Percentiles rank a stretch among this genome's conserved stretches.
These are phyloP conservation scores for Akanthomyces muscarius DNA, from an alignment of 2,329 filamentous ascomycete species.

Conservation along the genomic window DNA sequence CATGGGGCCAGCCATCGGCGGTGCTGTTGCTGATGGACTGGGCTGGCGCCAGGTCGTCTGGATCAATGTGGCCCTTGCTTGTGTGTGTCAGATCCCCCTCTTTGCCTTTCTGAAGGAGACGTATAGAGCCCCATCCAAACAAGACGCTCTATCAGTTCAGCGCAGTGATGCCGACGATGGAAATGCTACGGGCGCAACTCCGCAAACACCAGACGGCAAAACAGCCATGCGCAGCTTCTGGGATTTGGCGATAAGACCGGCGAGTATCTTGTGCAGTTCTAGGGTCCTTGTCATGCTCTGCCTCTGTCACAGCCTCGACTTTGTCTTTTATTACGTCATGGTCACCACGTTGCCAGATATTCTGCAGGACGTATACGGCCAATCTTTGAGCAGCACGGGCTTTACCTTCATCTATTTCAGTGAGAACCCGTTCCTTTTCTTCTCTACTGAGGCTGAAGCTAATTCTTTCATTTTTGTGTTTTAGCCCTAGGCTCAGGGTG, in stretches of 20 bases:
- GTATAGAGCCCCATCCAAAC: conserved; percentile 42
- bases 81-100: conserved; percentile 47
- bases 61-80: conserved; percentile 45
- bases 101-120: conserved; percentile 54
- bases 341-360: conserved; percentile 49
- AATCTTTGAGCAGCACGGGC: conserved; percentile 48
- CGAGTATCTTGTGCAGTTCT: conserved; percentile 43
- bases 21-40: conserved; percentile 48
- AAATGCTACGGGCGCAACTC: neutral
- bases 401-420: conserved; percentile 36
- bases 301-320: conserved; percentile 42
- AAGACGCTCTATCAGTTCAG: conserved; percentile 36
- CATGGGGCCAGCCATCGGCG: conserved; percentile 52
- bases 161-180: neutral
- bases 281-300: conserved; percentile 47
- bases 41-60: conserved; percentile 54
- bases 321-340: conserved; percentile 49
- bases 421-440: neutral
- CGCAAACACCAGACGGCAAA: neutral
- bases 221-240: conserved; percentile 18
- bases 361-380: conserved; percentile 41
- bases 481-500: conserved; percentile 45
- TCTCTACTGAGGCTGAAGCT: neutral
- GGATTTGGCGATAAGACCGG: conserved; percentile 38
- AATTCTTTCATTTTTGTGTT: neutral